These are phyloP conservation scores for Penicillium pancosmium DNA, from an alignment of 495 filamentous ascomycete species.

Conservation along the genomic window DNA sequence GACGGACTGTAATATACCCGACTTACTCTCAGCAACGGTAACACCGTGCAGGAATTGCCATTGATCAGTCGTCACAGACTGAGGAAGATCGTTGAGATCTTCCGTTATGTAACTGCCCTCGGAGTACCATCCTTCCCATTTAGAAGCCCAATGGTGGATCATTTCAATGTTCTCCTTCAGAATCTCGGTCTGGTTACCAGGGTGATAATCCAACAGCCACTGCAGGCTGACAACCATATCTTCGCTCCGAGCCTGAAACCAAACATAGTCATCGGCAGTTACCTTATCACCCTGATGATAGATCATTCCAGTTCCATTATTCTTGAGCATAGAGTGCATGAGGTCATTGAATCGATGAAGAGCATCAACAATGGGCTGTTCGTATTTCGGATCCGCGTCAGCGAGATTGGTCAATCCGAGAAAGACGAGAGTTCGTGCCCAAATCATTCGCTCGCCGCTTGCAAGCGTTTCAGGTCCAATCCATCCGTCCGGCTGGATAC, in stretches of 20 bases:
- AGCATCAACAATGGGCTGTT: slow-evolving; percentile 29
- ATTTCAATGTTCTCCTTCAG: slow-evolving; percentile 50
- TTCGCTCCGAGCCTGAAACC: slow-evolving; percentile 50
- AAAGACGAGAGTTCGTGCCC: slow-evolving; percentile 57
- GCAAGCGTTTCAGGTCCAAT: slow-evolving; percentile 58
- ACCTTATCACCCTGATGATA: slow-evolving; percentile 37
- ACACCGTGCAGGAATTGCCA: slow-evolving; percentile 51
- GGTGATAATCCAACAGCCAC: slow-evolving; percentile 57
- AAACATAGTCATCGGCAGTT: slow-evolving; percentile 38
- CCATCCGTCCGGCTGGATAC: slow-evolving; percentile 62
- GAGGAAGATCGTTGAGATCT: slow-evolving; percentile 42
- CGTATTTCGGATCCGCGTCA: slow-evolving; percentile 35
- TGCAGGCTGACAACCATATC: slow-evolving; percentile 56
- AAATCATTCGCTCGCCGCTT: slow-evolving; percentile 48
- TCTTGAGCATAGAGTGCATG: slow-evolving; percentile 52
- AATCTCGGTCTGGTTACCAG: slow-evolving; percentile 31
- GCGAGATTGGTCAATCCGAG: slow-evolving; percentile 54
- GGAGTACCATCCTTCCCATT: slow-evolving; percentile 50
- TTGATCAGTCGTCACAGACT: slow-evolving; percentile 24
- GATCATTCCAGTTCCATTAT: slow-evolving; percentile 53
- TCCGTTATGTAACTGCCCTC: slow-evolving; percentile 39
- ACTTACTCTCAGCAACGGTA: slow-evolving; percentile 50
- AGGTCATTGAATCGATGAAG: slow-evolving; percentile 38
- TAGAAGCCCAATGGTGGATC: slow-evolving; percentile 39
- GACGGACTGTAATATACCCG: neutral